Evolutionary conservation across 306 rosid species (phyloP), one percentile per base, ranked within the genome.

Genomic region (Quercus ilex): DNA sequence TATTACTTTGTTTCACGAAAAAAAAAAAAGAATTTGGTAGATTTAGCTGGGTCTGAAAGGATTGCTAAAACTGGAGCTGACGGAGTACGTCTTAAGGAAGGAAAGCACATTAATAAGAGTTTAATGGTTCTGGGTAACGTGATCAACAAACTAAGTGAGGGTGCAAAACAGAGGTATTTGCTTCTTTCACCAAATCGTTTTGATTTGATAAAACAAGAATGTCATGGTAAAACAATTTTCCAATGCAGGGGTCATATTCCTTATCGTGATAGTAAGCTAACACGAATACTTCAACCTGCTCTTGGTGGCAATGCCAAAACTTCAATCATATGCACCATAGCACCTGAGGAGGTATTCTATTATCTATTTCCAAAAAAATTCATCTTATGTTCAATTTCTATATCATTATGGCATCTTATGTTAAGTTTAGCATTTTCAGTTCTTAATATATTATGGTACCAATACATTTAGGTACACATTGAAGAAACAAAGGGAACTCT

Each of bases 291-390:
- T 78, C 98, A 95, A 89, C 98, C 99, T 71, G 98, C 99, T 81
- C 99, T 95, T 12, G 99, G 99, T 71, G 99, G 99, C 53, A 95
- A 95, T 87, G 97, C 99, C 67, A 95, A 95, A 81, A 95, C 99
- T 76, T 95, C 99, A 76, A 92, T 95, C 77, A 89, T 95, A 77
- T 92, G 99, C 81, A 95, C 98, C 43, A 51, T 95, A 78, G 97
- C 99, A 57, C 99, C 99, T 60, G 98, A 95, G 86, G 99, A 95
- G 97, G 99, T 92, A 79, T 64, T 64, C 65, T 49, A 51, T 41
- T 53, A 30, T 58, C 59, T 81, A 21, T 38, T 77, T 13, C 21
- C 74, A 43, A 55, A 5, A 2, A 57, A 25, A 64, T 81, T 71
- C 6, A 2, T 52, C 74, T 64, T 17, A 46, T 38, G 60, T 55